Evolutionary conservation across 2,329 filamentous ascomycete genomes (phyloP).

Genomic region (Aspergillus udagawae): DNA sequence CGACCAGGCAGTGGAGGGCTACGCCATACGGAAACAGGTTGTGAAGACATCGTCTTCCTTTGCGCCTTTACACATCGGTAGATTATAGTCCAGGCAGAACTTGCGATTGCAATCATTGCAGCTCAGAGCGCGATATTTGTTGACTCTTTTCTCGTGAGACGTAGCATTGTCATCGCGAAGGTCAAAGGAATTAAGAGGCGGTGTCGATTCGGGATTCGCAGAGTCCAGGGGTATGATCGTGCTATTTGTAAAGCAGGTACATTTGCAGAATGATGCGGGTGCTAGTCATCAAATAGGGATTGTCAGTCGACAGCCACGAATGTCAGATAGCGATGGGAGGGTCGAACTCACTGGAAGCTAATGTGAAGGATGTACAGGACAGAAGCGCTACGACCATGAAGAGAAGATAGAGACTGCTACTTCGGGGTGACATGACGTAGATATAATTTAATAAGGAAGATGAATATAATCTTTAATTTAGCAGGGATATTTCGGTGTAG

Average conservation of each 20-base stretch:
- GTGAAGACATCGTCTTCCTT: conserved; percentile 63
- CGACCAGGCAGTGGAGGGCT: no score
- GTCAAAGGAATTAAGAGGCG: conserved; percentile 19
- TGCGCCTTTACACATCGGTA: conserved; percentile 58
- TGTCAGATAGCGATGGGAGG: background rate
- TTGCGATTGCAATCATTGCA: conserved; percentile 66
- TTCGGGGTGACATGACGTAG: conserved; percentile 18
- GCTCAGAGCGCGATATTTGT: conserved; percentile 43
- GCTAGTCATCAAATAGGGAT: conserved; percentile 18
- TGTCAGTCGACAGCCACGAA: background rate
- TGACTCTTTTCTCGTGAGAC: conserved; percentile 22
- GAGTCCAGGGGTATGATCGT: conserved; percentile 63
- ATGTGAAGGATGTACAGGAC: conserved; percentile 24
- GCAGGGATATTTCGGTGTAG: background rate
- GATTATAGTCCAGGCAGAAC: conserved; percentile 61
- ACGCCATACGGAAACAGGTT: conserved; percentile 58
- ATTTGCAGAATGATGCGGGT: conserved; percentile 66
- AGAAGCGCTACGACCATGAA: conserved; percentile 25
- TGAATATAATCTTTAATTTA: background rate
- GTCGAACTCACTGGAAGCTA: conserved; percentile 33
- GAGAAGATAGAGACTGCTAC: conserved; percentile 14
- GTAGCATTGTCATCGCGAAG: conserved; percentile 15
- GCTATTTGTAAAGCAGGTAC: conserved; percentile 64
- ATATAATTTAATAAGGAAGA: conserved; percentile 6
- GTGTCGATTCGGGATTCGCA: conserved; percentile 19